Conservation (phyloP, 2,329 filamentous ascomycete species). For the Talaromyces rugulosus region DNA sequence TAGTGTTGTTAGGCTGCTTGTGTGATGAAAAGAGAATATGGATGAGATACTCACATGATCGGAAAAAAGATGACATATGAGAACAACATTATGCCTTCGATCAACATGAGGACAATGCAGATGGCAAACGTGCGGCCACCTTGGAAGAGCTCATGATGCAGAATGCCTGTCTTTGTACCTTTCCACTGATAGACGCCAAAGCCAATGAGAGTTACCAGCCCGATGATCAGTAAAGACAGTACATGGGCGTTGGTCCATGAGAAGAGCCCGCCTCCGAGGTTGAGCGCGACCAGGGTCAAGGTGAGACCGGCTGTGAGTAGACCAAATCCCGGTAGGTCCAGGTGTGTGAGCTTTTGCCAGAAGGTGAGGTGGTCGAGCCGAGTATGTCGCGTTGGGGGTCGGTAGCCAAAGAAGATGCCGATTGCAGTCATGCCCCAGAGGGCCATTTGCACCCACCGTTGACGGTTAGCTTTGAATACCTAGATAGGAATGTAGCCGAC, state of each 20-base stretch:
- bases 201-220: not conserved
- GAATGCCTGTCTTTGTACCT: not conserved
- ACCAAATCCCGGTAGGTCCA: slow-evolving; percentile 1
- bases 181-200: slow-evolving; percentile 8
- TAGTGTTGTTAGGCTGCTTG: not conserved
- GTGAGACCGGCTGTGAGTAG: slow-evolving; percentile 3
- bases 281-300: slow-evolving; percentile 1
- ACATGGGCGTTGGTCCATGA: not conserved
- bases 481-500: not conserved
- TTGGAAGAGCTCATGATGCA: slow-evolving; percentile 3
- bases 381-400: slow-evolving; percentile 5
- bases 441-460: slow-evolving; percentile 2
- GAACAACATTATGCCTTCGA: slow-evolving; percentile 5
- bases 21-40: not conserved
- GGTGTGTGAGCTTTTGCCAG: not conserved
- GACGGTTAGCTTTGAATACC: not conserved
- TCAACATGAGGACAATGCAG: slow-evolving; percentile 1
- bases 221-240: not conserved
- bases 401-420: slow-evolving; percentile 2
- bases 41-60: not conserved
- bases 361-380: slow-evolving; percentile 2
- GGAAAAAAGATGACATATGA: slow-evolving; percentile 1
- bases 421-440: slow-evolving; percentile 1
- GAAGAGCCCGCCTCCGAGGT: slow-evolving; percentile 1
- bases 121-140: not conserved